Percentiles rank a stretch among this genome's conserved stretches.
These are phyloP conservation scores for Didymosphaeria variabile DNA, from an alignment of 2,329 filamentous ascomycete species.

Conservation along the genomic window DNA sequence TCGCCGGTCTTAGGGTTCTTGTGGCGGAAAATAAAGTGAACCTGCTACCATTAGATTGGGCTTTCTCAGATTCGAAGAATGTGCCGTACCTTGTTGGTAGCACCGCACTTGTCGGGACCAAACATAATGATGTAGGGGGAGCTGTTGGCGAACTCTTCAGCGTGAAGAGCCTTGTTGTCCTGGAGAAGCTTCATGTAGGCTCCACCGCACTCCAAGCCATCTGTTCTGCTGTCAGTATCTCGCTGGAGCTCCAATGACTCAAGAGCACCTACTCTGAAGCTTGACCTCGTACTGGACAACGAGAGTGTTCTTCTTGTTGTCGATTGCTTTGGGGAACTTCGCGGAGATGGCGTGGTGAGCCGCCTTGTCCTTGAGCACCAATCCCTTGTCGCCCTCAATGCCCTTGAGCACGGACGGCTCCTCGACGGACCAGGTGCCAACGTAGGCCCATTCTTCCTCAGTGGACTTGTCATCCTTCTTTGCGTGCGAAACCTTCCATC, in stretches of 20 bases:
- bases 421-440: constrained; percentile 96
- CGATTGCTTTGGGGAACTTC: constrained; percentile 95
- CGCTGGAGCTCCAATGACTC: not conserved
- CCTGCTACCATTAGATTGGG: constrained; percentile 52
- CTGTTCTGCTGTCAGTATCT: constrained; percentile 59
- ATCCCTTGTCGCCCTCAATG: constrained; percentile 92
- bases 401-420: constrained; percentile 91
- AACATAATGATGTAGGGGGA: constrained; percentile 99
- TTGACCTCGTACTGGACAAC: constrained; percentile 99
- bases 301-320: constrained; percentile 96
- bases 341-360: constrained; percentile 99
- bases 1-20: constrained; percentile 99
- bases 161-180: constrained; percentile 95
- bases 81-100: constrained; percentile 88
- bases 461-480: constrained; percentile 89
- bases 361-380: constrained; percentile 97
- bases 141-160: constrained; percentile 96
- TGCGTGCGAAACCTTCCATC: constrained; percentile 94
- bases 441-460: constrained; percentile 92
- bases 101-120: constrained; percentile 98
- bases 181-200: constrained; percentile 99
- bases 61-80: constrained; percentile 5
- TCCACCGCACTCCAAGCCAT: constrained; percentile 95
- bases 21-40: constrained; percentile 98
- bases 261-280: constrained; percentile 80